Evolutionary conservation across 2,329 filamentous ascomycete genomes (phyloP).

Genomic region (Neofusicoccum ribis): DNA sequence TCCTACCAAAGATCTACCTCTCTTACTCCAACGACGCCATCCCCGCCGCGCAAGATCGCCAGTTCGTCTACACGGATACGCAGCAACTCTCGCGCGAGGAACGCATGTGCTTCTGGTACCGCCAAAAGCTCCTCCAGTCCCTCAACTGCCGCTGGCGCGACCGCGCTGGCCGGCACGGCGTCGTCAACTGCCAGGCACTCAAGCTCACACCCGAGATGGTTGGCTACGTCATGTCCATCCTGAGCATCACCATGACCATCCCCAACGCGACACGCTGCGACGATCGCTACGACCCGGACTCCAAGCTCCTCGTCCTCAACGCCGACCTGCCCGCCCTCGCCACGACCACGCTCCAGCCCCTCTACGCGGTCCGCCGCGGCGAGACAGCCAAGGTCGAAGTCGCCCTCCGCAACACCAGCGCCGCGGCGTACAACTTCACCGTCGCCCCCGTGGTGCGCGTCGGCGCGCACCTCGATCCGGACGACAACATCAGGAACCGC

Average conservation of each 20-base stretch:
- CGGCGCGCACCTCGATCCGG: background rate
- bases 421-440: constrained; percentile 5
- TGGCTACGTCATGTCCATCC: constrained; percentile 71
- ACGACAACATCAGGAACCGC: constrained; percentile 8
- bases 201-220: constrained; percentile 77
- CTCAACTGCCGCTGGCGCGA: constrained; percentile 73
- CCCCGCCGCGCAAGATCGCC: constrained; percentile 79
- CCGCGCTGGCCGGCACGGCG: constrained; percentile 58
- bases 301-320: constrained; percentile 24
- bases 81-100: constrained; percentile 79
- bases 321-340: constrained; percentile 19
- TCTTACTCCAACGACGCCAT: constrained; percentile 76
- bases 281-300: background rate
- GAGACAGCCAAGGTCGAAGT: background rate
- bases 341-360: background rate
- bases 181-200: constrained; percentile 74
- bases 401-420: constrained; percentile 10
- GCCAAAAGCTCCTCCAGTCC: constrained; percentile 73
- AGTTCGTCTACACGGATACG: constrained; percentile 83
- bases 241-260: constrained; percentile 63
- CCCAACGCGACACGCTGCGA: constrained; percentile 12
- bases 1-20: constrained; percentile 73
- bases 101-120: constrained; percentile 84
- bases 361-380: constrained; percentile 14
- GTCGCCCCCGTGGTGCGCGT: constrained; percentile 9